Evolutionary conservation across 345 rosid genomes (phyloP).

Genomic region (Stellera chamaejasme): DNA sequence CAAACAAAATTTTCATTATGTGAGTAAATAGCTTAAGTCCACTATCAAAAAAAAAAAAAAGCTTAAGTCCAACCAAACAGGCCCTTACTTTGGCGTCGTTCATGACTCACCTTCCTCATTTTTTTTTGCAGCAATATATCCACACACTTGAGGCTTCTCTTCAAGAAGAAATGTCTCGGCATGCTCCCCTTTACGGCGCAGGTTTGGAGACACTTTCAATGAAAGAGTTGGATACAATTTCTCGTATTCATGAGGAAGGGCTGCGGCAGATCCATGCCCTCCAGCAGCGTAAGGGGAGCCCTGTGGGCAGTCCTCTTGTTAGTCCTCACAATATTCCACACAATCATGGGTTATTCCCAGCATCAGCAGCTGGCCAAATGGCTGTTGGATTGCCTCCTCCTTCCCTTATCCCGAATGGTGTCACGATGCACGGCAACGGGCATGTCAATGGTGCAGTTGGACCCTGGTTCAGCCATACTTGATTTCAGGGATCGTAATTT

Average conservation of each 20-base stretch:
- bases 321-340: constrained; percentile 49
- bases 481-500: background rate
- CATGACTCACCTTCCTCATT: background rate
- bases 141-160: constrained; percentile 63
- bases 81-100: too few relatives aligned
- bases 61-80: too few relatives aligned
- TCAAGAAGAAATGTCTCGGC: constrained; percentile 83
- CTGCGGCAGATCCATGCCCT: constrained; percentile 75
- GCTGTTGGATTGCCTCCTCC: constrained; percentile 69
- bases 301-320: constrained; percentile 62
- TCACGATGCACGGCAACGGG: constrained; percentile 71
- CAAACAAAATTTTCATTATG: too few relatives aligned
- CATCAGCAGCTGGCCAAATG: constrained; percentile 53
- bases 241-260: constrained; percentile 93
- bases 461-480: constrained; percentile 84
- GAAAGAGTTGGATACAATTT: constrained; percentile 84
- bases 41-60: too few relatives aligned
- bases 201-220: constrained; percentile 82
- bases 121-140: constrained; percentile 69
- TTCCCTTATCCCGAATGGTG: constrained; percentile 59
- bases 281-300: constrained; percentile 71
- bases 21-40: too few relatives aligned
- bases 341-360: constrained; percentile 59
- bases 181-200: constrained; percentile 95
- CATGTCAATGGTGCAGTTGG: constrained; percentile 66